phyloP scores from a whole-genome alignment of 495 filamentous ascomycete species.

The Chaetomidium leptoderma region DNA sequence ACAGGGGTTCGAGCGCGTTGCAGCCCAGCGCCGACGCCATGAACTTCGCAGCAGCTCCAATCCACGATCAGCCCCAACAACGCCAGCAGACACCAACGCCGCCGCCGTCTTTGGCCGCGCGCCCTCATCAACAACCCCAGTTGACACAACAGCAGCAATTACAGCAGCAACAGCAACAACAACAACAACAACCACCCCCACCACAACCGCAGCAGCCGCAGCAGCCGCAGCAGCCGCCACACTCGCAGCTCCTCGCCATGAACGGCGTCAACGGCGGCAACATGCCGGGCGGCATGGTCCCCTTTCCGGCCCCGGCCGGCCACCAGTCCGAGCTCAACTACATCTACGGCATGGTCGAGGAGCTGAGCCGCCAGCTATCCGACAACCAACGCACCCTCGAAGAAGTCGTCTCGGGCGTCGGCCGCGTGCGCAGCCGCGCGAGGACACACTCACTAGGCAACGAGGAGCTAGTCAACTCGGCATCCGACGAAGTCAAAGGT shows the following conservation, averaged over 20 bases:
- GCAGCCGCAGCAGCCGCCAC: constrained; percentile 10
- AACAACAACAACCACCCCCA: constrained; percentile 15
- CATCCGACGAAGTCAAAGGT: constrained; percentile 49
- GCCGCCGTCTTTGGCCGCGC: constrained; percentile 5
- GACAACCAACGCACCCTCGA: constrained; percentile 73
- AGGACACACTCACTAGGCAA: constrained; percentile 44
- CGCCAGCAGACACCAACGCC: constrained; percentile 12
- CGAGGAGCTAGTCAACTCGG: constrained; percentile 47
- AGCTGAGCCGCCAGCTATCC: constrained; percentile 69
- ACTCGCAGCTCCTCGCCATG: constrained; percentile 38
- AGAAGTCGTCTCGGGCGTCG: constrained; percentile 63
- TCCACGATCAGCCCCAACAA: constrained; percentile 18
- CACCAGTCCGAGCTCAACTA: constrained; percentile 86
- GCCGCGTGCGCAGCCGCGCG: constrained; percentile 49
- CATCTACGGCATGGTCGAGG: constrained; percentile 76
- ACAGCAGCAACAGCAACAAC: constrained; percentile 7
- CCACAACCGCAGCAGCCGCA: constrained; percentile 6
- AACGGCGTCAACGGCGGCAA: constrained; percentile 58
- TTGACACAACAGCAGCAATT: constrained; percentile 6
- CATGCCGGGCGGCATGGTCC: constrained; percentile 43
- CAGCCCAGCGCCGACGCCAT: constrained; percentile 10
- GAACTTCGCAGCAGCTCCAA: constrained; percentile 27
- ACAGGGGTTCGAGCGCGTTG: constrained; percentile 5
- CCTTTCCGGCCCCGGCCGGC: constrained; percentile 67
- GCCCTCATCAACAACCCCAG: constrained; percentile 6